Conservation (phyloP, 2,329 filamentous ascomycete genomes). For the Botrytis hyacinthi region DNA sequence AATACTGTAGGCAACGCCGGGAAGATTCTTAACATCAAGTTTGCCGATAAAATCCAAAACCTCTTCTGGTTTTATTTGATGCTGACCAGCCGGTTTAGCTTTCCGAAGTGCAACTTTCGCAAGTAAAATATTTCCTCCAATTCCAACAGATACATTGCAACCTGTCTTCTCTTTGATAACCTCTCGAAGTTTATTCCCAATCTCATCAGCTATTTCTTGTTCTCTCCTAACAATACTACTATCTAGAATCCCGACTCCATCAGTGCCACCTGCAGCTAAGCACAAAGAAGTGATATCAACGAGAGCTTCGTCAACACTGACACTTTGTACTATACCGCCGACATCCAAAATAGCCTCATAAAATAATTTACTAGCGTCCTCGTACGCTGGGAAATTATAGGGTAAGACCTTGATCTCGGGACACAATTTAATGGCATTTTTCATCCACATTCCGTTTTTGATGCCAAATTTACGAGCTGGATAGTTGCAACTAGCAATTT, state of each 20-base stretch:
- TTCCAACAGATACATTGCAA: constrained; percentile 88
- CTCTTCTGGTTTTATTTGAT: constrained; percentile 80
- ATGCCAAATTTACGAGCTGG: constrained; percentile 80
- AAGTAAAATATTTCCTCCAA: constrained; percentile 84
- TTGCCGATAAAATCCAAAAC: constrained; percentile 73
- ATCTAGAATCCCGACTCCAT: constrained; percentile 63
- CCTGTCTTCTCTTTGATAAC: constrained; percentile 72
- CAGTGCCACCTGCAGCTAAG: constrained; percentile 61
- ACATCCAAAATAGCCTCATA: constrained; percentile 80
- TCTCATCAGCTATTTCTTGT: constrained; percentile 71
- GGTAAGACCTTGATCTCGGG: constrained; percentile 85
- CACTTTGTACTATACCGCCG: constrained; percentile 86
- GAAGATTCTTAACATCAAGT: constrained; percentile 76
- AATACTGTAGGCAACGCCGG: constrained; percentile 90
- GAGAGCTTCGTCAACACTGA: constrained; percentile 93
- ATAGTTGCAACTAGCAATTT: constrained; percentile 98
- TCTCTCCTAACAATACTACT: constrained; percentile 71
- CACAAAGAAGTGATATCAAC: constrained; percentile 77
- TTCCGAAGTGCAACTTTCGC: constrained; percentile 88
- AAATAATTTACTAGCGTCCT: constrained; percentile 83
- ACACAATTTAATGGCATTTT: constrained; percentile 76
- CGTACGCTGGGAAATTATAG: constrained; percentile 93
- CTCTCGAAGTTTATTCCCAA: constrained; percentile 65
- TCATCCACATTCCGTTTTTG: constrained; percentile 99
- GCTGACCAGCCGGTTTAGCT: constrained; percentile 92